Evolutionary conservation across 2,329 filamentous ascomycete genomes (phyloP).

Genomic region (Colletotrichum chrysophilum): DNA sequence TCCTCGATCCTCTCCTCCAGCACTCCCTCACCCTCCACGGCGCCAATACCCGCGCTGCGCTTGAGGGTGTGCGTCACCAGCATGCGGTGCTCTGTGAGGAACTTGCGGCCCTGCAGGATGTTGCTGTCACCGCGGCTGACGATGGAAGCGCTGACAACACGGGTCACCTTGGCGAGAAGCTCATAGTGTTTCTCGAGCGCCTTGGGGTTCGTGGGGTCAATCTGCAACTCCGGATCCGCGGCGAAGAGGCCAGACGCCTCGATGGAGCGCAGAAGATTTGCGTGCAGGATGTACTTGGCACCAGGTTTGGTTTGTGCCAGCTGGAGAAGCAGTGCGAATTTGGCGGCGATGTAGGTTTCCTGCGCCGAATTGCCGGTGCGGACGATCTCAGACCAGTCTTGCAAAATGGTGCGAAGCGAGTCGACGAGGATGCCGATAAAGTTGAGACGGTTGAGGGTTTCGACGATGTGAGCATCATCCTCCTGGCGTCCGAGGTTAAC

Average conservation of each 20-base stretch:
- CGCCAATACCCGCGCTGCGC: slow-evolving; percentile 79
- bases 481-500: slow-evolving; percentile 76
- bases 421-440: slow-evolving; percentile 91
- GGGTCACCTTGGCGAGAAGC: slow-evolving; percentile 79
- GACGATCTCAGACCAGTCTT: slow-evolving; percentile 70
- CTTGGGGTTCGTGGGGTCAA: slow-evolving; percentile 71
- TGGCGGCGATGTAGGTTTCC: slow-evolving; percentile 67
- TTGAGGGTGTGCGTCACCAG: slow-evolving; percentile 91
- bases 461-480: slow-evolving; percentile 76
- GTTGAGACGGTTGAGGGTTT: slow-evolving; percentile 83
- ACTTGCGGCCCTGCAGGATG: slow-evolving; percentile 77
- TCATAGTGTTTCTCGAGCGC: slow-evolving; percentile 84
- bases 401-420: slow-evolving; percentile 77
- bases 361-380: slow-evolving; percentile 45
- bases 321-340: slow-evolving; percentile 81
- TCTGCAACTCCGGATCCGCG: slow-evolving; percentile 90
- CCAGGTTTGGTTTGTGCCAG: slow-evolving; percentile 85
- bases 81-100: slow-evolving; percentile 82
- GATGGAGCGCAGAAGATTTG: slow-evolving; percentile 83
- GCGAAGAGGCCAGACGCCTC: slow-evolving; percentile 85
- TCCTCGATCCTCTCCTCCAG: slow-evolving; percentile 72
- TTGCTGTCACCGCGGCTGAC: slow-evolving; percentile 85
- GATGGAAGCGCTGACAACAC: slow-evolving; percentile 82
- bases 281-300: slow-evolving; percentile 85
- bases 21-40: slow-evolving; percentile 40